A percentile compares a stretch with the other conserved stretches of the same genome.
Evolutionary conservation across 2,329 filamentous ascomycete species (phyloP).

Genomic region (Calonectria henricotiae): DNA sequence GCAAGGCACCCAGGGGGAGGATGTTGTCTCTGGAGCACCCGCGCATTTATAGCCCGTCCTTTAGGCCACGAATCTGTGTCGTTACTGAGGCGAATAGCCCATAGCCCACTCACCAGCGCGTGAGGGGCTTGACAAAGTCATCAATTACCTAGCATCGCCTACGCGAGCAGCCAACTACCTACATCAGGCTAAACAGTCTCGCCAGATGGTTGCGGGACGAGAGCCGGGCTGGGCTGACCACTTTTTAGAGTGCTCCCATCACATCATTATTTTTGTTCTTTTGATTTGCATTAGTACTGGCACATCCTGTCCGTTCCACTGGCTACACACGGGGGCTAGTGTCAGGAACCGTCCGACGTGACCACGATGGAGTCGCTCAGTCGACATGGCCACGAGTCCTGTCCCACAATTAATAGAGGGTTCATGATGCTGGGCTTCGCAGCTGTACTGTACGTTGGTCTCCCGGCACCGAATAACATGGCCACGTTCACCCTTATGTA

Average conservation of each 20-base stretch:
- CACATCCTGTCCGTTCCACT: constrained; percentile 10
- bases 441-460: not conserved
- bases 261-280: constrained; percentile 4
- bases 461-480: not conserved
- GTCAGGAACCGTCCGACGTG: constrained; percentile 7
- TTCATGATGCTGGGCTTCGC: not conserved
- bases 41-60: not conserved
- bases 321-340: constrained; percentile 1
- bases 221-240: constrained; percentile 5
- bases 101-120: not conserved
- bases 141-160: not conserved
- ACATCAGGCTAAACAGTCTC: constrained; percentile 24
- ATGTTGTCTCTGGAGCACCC: not conserved
- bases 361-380: constrained; percentile 10
- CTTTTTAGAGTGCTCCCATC: constrained; percentile 3
- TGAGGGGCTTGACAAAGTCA: not conserved
- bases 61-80: not conserved
- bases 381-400: constrained; percentile 14
- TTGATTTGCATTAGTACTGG: constrained; percentile 11
- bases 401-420: constrained; percentile 10
- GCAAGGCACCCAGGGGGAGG: not conserved
- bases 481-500: not conserved
- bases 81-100: not conserved
- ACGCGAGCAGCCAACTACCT: constrained; percentile 1
- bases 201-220: not conserved